phyloP scores from a whole-genome alignment of 495 filamentous ascomycete species.

The Amniculicola lignicola region DNA sequence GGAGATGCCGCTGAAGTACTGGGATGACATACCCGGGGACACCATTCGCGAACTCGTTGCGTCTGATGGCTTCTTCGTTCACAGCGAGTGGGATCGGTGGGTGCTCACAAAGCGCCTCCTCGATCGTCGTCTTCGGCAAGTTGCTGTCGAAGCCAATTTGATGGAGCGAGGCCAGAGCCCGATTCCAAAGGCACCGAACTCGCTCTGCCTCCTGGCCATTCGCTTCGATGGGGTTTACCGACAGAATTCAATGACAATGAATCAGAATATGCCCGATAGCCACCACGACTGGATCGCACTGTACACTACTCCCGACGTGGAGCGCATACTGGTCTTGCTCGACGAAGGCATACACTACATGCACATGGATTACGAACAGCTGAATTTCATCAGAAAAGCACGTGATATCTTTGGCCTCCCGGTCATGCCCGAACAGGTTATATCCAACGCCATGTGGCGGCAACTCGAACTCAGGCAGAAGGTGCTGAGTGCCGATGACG shows the following conservation, averaged over 20 bases:
- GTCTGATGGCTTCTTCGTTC: conserved; percentile 59
- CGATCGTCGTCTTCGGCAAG: conserved; percentile 49
- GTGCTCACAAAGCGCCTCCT: conserved; percentile 53
- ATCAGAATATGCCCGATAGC: conserved; percentile 41
- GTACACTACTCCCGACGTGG: conserved; percentile 52
- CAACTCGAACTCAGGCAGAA: conserved; percentile 54
- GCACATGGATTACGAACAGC: conserved; percentile 59
- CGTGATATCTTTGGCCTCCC: conserved; percentile 54
- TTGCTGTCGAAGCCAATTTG: conserved; percentile 46
- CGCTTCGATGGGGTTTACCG: conserved; percentile 50
- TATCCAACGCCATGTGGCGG: conserved; percentile 56
- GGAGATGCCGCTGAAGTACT: conserved; percentile 56
- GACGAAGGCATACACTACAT: conserved; percentile 61
- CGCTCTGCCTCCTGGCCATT: conserved; percentile 45
- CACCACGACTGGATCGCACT: conserved; percentile 47
- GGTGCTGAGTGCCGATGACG: conserved; percentile 54
- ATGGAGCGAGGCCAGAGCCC: conserved; percentile 39
- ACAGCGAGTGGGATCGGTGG: conserved; percentile 59
- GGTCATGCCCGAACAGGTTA: conserved; percentile 53
- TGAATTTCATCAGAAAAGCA: conserved; percentile 52
- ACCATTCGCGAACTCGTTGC: conserved; percentile 57
- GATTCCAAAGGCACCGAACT: conserved; percentile 42
- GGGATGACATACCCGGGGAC: conserved; percentile 59
- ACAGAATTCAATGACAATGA: conserved; percentile 38
- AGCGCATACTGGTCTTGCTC: conserved; percentile 54